Base-by-base conservation (phyloP, 305 asterid genomes). In the Rubia occidens region DNA sequence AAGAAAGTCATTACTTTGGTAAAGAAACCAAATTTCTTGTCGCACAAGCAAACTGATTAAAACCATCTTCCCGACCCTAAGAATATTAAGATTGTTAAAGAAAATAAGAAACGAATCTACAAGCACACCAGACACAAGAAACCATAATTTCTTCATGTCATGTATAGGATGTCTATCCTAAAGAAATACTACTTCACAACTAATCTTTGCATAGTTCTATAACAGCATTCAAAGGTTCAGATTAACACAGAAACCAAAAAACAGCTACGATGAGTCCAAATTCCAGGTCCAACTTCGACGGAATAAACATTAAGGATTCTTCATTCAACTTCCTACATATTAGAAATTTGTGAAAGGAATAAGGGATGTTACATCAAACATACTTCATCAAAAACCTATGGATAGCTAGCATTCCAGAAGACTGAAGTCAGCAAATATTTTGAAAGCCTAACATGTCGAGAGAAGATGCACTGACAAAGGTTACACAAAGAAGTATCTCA, bases 1-100 rank as follows among this genome's bases (percentile, higher is more conserved):
- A 72, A 10, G 13, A 76, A 61, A 58, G 4, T 71, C 68, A 73
- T 69, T 64, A 20, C 74, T 65, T 56, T 70, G 0, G 61, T 29
- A 66, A 69, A 68, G 29, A 72, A 71, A 64, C 47, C 26, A 66
- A 44, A 58, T 67, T 17, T 60, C 42, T 15, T 42, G 62, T 44
- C 40, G 6, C 55, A 39, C 24, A 18, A 35, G 65, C 37, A 54
- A 29, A 39, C 32, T 63, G 29, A 29, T 53, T 10, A 37, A 60
- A 29, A 35, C 18, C 32, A 63, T 13, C 1, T 61, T 68, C 44
- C 24, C 53, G 39, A 63, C 64, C 17, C 21, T 29, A 47, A 43
- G 24, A 21, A 49, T 1, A 60, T 10, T 17, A 24, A 2, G 18
- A 32, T n/a, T 18, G 9, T 59, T 51, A 39, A 59, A 40, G 11